Evolutionary conservation across 306 rosid species (phyloP), one percentile per base, ranked within the genome.

Genomic region (Canavalia ensiformis): DNA sequence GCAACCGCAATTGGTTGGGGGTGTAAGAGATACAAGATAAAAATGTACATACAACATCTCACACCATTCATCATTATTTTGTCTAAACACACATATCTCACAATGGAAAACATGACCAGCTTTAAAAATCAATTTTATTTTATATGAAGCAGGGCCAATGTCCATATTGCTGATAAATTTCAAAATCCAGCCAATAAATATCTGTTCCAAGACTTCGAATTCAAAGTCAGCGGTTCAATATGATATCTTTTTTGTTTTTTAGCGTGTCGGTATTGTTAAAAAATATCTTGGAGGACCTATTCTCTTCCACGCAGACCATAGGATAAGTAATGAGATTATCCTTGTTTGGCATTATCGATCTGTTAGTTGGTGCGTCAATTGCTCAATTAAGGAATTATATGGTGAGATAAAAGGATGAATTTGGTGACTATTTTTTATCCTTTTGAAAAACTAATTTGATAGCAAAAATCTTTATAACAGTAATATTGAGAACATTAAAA

Each of bases 1-100:
- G 82, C 84, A 52, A 6, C 12, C 52, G 62, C 76, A 68, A 13
- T 1, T 25, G 51, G 44, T 47, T 68, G 84, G 50, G 64, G 50
- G 7, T 75, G 42, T 28, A 44, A 52, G 51, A 69, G 47, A 28
- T 33, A 59, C 2, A 41, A 13, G 54, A 62, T 18, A 82, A 71
- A 30, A 37, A 68, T 52, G 56, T 29, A 45, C 2, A 39, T 30
- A 69, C 55, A 68, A 56, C 58, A 78, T 65, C 30, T 34, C 9
- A 6, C 0, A 60, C 1, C 11, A 12, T 73, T n/a, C 82, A 86
- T 74, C 6, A 39, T 37, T 68, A 8, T 50, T 0, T 75, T 29
- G 57, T 37, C 13, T 8, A 12, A 44, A 0, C 68, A 35, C 25
- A 35, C 9, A 62, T 35, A 62, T 34, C 9, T 34, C 0, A 10